Evolutionary conservation across 148 eudicot species (phyloP).

Genomic region (Spergularia bocconei): DNA sequence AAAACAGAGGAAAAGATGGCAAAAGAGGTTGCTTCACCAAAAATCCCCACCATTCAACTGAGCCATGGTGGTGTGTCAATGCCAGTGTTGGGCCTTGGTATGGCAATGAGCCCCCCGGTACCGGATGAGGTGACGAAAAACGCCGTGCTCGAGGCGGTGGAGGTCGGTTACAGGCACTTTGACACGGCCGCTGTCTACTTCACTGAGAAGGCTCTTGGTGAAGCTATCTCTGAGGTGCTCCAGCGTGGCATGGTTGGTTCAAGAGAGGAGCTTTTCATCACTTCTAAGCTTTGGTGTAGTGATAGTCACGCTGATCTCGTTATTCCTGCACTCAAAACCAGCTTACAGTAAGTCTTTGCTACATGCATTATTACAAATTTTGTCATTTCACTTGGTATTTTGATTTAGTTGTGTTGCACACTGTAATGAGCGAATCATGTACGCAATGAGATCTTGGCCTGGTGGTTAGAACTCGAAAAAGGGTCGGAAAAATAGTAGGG

Average conservation of each 20-base stretch:
- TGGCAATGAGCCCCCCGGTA: slow-evolving; percentile 28
- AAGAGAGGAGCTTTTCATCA: slow-evolving; percentile 42
- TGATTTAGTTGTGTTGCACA: no score
- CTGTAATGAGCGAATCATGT: no score
- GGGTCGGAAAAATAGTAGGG: no score
- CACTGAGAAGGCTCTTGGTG: slow-evolving; percentile 50
- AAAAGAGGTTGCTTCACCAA: neutral
- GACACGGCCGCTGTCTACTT: slow-evolving; percentile 49
- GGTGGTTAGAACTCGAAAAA: no score
- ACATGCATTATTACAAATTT: no score
- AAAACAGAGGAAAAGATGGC: neutral
- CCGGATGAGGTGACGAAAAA: slow-evolving; percentile 18
- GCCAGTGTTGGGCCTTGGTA: slow-evolving; percentile 40
- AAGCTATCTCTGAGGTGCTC: slow-evolving; percentile 47
- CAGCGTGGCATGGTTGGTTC: slow-evolving; percentile 30
- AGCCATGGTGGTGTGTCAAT: slow-evolving; percentile 31
- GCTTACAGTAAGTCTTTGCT: slow-evolving; percentile 30
- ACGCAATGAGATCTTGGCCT: no score
- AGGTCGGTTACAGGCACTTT: slow-evolving; percentile 51
- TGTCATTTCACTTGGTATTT: no score
- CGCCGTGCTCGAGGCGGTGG: slow-evolving; percentile 44
- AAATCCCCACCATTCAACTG: slow-evolving; percentile 26
- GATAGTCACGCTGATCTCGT: slow-evolving; percentile 37
- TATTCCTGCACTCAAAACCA: slow-evolving; percentile 44
- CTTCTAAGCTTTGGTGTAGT: slow-evolving; percentile 51